phyloP scores from a whole-genome alignment of 768 basidiomycete species.

The Leccinum subgranulosum region DNA sequence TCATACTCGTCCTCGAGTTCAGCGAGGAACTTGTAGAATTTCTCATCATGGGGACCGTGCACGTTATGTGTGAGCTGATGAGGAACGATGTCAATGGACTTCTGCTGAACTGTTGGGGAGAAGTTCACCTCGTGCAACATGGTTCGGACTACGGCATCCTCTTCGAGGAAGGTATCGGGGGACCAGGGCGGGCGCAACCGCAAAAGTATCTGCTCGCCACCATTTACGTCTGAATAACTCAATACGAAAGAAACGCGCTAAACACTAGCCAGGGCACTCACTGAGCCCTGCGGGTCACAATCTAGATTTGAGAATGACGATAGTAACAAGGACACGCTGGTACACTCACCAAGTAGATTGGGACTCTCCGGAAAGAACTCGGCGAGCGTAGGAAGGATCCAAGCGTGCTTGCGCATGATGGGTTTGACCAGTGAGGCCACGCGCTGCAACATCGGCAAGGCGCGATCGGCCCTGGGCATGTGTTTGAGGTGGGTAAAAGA shows the following conservation, averaged over 20 bases:
- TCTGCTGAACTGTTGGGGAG: too few relatives aligned
- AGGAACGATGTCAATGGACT: background rate
- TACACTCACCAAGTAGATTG: constrained; percentile 62
- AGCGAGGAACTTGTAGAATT: constrained; percentile 70
- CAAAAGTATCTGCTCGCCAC: constrained; percentile 78
- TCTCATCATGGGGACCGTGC: constrained; percentile 87
- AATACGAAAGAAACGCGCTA: background rate
- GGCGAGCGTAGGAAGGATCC: constrained; percentile 76
- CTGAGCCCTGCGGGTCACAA: constrained; percentile 32
- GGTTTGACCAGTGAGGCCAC: constrained; percentile 85
- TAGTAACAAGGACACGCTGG: background rate
- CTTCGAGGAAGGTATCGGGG: constrained; percentile 68
- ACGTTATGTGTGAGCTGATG: constrained; percentile 81
- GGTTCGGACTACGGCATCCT: constrained; percentile 72
- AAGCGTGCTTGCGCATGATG: constrained; percentile 84
- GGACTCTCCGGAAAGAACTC: constrained; percentile 83
- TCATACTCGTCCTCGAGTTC: constrained; percentile 85
- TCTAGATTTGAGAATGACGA: constrained; percentile 7
- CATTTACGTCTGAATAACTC: constrained; percentile 59
- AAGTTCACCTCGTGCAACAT: constrained; percentile 84
- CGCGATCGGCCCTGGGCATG: constrained; percentile 62
- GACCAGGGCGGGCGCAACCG: constrained; percentile 71
- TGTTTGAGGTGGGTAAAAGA: constrained; percentile 71
- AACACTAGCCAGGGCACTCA: constrained; percentile 21
- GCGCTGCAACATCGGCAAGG: constrained; percentile 63